Percentiles rank a stretch among this genome's conserved stretches.
Conservation (phyloP, 2,329 filamentous ascomycete genomes). For the Microdochium paspali region DNA sequence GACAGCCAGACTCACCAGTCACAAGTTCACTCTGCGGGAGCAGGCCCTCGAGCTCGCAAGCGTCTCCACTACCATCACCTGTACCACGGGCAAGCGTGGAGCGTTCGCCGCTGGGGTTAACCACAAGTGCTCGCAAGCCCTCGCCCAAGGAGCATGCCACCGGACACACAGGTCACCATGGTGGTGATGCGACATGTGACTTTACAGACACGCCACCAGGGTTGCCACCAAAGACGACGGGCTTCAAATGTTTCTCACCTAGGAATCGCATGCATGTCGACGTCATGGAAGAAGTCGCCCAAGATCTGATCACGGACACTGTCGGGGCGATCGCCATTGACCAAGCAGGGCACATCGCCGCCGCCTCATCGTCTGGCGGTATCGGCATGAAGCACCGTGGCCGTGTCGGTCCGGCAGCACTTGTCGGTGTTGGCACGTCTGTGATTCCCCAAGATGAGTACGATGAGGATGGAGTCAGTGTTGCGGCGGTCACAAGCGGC, state of each 20-base stretch:
- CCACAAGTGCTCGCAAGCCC: not conserved
- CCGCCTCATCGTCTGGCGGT: constrained; percentile 89
- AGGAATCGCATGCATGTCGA: too few relatives aligned
- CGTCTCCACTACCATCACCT: not conserved
- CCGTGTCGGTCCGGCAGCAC: constrained; percentile 81
- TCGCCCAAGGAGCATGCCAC: constrained; percentile 1
- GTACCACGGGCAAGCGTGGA: not conserved
- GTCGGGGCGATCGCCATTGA: constrained; percentile 95
- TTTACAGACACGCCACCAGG: too few relatives aligned
- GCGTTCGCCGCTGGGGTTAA: constrained; percentile 2
- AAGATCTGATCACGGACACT: constrained; percentile 71
- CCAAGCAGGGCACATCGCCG: constrained; percentile 75
- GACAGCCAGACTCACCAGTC: constrained; percentile 48
- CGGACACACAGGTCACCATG: not conserved
- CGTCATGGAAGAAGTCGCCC: constrained; percentile 7
- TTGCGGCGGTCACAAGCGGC: constrained; percentile 83
- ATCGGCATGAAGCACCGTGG: constrained; percentile 98
- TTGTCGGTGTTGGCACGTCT: constrained; percentile 84
- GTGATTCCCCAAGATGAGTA: constrained; percentile 69
- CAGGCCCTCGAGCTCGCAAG: not conserved
- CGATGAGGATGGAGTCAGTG: constrained; percentile 59
- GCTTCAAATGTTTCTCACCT: too few relatives aligned
- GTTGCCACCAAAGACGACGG: constrained; percentile 1
- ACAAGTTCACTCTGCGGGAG: constrained; percentile 10
- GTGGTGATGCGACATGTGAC: constrained; percentile 8